Conservation (phyloP, 768 basidiomycete species). For the Coprinellus micaceus region DNA sequence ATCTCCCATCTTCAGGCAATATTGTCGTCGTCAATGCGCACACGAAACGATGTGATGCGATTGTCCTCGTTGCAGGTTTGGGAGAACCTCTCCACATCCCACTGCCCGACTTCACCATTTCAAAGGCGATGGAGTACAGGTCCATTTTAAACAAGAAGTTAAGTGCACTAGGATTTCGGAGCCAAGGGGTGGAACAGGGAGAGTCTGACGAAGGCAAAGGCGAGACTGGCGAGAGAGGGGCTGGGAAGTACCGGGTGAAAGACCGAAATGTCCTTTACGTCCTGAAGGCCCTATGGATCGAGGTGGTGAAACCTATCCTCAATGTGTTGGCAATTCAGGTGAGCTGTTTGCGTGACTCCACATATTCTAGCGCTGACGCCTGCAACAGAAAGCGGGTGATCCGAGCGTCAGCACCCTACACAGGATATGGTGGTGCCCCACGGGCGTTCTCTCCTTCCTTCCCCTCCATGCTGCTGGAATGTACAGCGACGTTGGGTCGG, state of each 20-base stretch:
- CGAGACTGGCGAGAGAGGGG: constrained; percentile 7
- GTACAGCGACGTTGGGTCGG: neutral
- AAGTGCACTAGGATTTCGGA: neutral
- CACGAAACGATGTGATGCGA: constrained; percentile 18
- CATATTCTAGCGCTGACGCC: neutral
- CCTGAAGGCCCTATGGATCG: neutral
- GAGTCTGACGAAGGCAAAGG: neutral
- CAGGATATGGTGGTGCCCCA: constrained; percentile 12
- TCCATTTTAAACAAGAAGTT: neutral
- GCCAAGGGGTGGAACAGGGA: neutral
- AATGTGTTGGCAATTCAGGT: constrained; percentile 2
- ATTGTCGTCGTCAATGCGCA: constrained; percentile 19
- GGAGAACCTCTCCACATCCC: constrained; percentile 13
- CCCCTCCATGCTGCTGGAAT: constrained; percentile 14
- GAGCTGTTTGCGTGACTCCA: neutral
- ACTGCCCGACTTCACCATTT: constrained; percentile 5
- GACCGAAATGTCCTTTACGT: neutral
- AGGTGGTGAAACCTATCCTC: constrained; percentile 9
- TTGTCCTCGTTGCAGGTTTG: constrained; percentile 11
- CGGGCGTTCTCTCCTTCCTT: constrained; percentile 10
- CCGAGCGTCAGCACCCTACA: neutral
- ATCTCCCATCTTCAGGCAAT: constrained; percentile 14
- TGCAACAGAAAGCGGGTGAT: neutral
- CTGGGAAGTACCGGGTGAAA: too few species aligned
- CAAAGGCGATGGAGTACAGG: neutral